Conservation (phyloP, 2,329 filamentous ascomycete genomes). For the Pestalotiopsis fici region DNA sequence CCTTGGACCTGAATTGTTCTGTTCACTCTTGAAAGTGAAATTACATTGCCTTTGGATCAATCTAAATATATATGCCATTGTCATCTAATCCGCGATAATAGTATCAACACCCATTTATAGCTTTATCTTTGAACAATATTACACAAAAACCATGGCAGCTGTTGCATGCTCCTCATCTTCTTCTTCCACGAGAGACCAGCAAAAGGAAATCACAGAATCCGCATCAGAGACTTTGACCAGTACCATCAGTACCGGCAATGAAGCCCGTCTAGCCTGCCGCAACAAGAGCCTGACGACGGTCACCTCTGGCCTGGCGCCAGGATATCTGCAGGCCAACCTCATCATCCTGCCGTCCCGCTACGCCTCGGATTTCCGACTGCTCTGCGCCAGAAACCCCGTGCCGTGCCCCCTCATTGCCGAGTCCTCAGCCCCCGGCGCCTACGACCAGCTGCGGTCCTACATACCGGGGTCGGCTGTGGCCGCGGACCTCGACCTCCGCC, state of each 20-base stretch:
- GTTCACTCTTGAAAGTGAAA: not conserved
- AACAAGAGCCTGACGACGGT: conserved; percentile 37
- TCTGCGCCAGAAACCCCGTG: conserved; percentile 63
- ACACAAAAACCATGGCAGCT: not conserved
- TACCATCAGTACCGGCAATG: conserved; percentile 29
- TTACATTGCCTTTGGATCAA: not conserved
- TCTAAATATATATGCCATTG: not conserved
- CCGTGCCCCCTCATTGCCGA: conserved; percentile 62
- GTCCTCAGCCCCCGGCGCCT: conserved; percentile 44
- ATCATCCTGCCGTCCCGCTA: conserved; percentile 59
- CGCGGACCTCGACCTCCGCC: conserved; percentile 54
- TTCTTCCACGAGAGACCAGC: not conserved
- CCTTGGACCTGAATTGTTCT: not conserved
- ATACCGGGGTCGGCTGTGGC: conserved; percentile 19
- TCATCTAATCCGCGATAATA: too few species aligned
- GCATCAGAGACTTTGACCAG: not conserved
- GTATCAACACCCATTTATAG: not conserved
- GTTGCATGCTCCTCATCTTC: not conserved
- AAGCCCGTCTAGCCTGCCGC: conserved; percentile 45
- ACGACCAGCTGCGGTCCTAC: conserved; percentile 35
- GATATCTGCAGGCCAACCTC: conserved; percentile 62
- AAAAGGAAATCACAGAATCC: not conserved
- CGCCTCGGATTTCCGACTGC: conserved; percentile 57
- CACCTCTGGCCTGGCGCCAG: conserved; percentile 57
- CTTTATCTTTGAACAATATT: not conserved